Percentiles rank a stretch among this genome's conserved stretches.
These are phyloP conservation scores for Colletotrichum sidae DNA, from an alignment of 2,329 filamentous ascomycete species.

Conservation along the genomic window DNA sequence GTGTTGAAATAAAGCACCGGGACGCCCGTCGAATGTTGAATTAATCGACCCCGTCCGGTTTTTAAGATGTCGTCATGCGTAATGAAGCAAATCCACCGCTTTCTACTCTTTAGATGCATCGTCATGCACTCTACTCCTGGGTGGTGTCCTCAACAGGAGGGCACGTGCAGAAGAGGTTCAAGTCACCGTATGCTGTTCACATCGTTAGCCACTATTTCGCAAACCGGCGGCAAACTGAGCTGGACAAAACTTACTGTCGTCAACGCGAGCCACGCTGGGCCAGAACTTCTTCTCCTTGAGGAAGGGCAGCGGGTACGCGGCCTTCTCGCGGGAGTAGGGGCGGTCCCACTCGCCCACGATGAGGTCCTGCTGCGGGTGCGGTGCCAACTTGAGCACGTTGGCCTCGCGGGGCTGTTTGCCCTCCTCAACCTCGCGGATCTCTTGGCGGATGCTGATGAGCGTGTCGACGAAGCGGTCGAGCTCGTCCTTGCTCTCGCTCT, in stretches of 20 bases:
- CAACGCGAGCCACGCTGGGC: constrained; percentile 86
- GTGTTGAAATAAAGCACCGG: constrained; percentile 20
- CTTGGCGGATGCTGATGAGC: constrained; percentile 84
- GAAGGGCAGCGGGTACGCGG: constrained; percentile 86
- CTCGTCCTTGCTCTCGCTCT: constrained; percentile 92
- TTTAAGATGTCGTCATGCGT: constrained; percentile 15
- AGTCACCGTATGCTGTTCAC: constrained; percentile 81
- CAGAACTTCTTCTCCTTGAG: constrained; percentile 98
- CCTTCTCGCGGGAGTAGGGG: constrained; percentile 83
- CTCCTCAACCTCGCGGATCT: constrained; percentile 86
- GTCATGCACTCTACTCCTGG: constrained; percentile 39
- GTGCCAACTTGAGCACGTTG: constrained; percentile 90
- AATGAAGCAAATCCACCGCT: constrained; percentile 3
- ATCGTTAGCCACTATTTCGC: constrained; percentile 33
- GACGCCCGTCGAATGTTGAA: constrained; percentile 33
- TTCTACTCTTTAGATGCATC: constrained; percentile 28
- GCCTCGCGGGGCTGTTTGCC: constrained; percentile 78
- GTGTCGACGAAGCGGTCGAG: constrained; percentile 94
- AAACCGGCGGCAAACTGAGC: neutral
- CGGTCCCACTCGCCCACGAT: constrained; percentile 80
- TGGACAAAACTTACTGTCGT: constrained; percentile 77
- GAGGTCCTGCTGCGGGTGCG: constrained; percentile 86
- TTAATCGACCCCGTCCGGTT: constrained; percentile 6
- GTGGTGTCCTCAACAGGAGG: constrained; percentile 80
- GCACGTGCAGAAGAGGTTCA: constrained; percentile 95